These are phyloP conservation scores for Polysphondylium violaceum DNA, from an alignment of 78 protist species.

Conservation along the genomic window DNA sequence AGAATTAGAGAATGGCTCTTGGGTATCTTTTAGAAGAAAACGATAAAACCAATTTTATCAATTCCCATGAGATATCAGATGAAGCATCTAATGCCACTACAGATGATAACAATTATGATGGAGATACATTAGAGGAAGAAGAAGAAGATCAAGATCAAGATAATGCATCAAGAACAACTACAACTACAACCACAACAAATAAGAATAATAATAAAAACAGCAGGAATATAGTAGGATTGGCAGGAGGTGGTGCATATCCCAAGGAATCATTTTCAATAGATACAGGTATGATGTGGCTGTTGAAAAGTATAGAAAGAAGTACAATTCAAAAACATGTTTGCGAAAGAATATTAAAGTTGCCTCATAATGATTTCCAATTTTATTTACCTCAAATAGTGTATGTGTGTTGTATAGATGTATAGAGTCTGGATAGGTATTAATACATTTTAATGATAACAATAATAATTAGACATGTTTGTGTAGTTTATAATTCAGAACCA, in stretches of 20 bases:
- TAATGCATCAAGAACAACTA: background rate
- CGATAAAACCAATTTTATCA: no score
- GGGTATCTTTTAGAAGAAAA: no score
- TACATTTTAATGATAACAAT: background rate
- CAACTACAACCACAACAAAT: background rate
- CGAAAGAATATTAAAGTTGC: conserved; percentile 30
- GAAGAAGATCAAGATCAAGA: background rate
- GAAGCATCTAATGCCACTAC: background rate
- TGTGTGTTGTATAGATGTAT: background rate
- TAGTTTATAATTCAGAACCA: conserved; percentile 51
- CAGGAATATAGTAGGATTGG: background rate
- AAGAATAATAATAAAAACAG: background rate
- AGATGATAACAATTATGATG: no score
- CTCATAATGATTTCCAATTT: conserved; percentile 54
- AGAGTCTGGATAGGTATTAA: background rate
- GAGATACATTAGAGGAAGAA: background rate
- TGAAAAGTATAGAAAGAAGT: conserved; percentile 25
- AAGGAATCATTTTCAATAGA: conserved; percentile 62
- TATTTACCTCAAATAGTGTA: conserved; percentile 69
- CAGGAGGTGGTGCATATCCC: background rate
- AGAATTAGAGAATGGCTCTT: no score
- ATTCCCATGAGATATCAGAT: background rate
- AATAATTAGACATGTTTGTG: conserved; percentile 35
- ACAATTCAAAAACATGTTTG: conserved; percentile 66
- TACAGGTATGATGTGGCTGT: conserved; percentile 73